Conservation (phyloP, 2,329 filamentous ascomycete genomes). For the Phaeomoniella chlamydospora region DNA sequence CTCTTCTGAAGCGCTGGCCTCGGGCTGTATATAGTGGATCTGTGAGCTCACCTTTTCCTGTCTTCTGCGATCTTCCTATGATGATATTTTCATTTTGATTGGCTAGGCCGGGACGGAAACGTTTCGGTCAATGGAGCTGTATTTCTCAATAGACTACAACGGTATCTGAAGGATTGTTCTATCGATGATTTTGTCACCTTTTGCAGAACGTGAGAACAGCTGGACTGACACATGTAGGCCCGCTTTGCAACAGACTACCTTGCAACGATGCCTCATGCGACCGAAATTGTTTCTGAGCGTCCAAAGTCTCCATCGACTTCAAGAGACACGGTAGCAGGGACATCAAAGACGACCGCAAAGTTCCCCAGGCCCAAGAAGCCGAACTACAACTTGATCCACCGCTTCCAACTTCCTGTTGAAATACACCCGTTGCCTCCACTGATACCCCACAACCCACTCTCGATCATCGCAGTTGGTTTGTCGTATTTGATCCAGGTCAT, state of each 20-base stretch:
- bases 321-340: constrained; percentile 7
- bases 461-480: constrained; percentile 65
- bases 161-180: constrained; percentile 79
- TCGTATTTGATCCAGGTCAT: constrained; percentile 63
- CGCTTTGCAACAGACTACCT: too few relatives aligned
- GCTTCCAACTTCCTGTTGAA: constrained; percentile 63
- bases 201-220: too few relatives aligned
- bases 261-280: neutral
- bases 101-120: constrained; percentile 37
- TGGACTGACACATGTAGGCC: too few relatives aligned
- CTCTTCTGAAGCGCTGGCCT: too few relatives aligned
- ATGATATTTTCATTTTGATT: constrained; percentile 26
- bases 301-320: constrained; percentile 2
- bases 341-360: constrained; percentile 9
- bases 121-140: constrained; percentile 34
- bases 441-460: constrained; percentile 85
- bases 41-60: constrained; percentile 7
- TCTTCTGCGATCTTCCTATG: constrained; percentile 20
- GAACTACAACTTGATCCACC: constrained; percentile 65
- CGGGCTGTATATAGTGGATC: too few relatives aligned
- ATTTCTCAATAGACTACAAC: constrained; percentile 80
- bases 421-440: constrained; percentile 76
- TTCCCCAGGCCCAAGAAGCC: constrained; percentile 14
- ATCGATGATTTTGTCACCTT: too few relatives aligned
- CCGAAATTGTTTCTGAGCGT: constrained; percentile 1